Evolutionary conservation across 2,329 filamentous ascomycete genomes (phyloP).

Genomic region (Talaromyces sp.): DNA sequence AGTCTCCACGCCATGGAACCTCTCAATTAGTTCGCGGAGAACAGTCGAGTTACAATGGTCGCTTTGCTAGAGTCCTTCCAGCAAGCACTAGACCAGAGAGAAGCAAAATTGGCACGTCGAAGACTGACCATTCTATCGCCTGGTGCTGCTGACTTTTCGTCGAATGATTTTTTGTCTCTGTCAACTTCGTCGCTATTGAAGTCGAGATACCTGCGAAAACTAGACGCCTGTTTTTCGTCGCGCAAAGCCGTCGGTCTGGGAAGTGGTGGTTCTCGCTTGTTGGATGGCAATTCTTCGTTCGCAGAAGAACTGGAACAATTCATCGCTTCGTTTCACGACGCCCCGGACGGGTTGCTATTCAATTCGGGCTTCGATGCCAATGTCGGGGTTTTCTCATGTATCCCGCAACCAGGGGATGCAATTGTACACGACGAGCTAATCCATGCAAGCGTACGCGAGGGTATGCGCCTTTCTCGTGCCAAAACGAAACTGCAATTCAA

Average conservation of each 20-base stretch:
- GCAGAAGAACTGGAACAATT: slow-evolving; percentile 55
- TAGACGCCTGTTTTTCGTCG: slow-evolving; percentile 1
- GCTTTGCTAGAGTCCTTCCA: slow-evolving; percentile 27
- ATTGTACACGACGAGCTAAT: slow-evolving; percentile 72
- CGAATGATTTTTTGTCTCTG: slow-evolving; percentile 63
- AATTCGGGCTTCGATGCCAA: slow-evolving; percentile 67
- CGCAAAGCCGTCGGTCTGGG: background rate
- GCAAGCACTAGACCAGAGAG: slow-evolving; percentile 34
- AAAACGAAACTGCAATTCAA: slow-evolving; percentile 39
- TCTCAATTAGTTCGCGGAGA: background rate
- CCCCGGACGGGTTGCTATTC: slow-evolving; percentile 55
- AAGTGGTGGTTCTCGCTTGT: slow-evolving; percentile 43
- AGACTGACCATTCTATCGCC: slow-evolving; percentile 43
- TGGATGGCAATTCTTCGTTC: slow-evolving; percentile 62
- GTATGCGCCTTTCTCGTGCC: slow-evolving; percentile 63
- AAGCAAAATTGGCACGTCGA: slow-evolving; percentile 42
- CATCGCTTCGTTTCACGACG: slow-evolving; percentile 58
- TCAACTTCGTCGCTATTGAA: slow-evolving; percentile 23
- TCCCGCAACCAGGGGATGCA: slow-evolving; percentile 57
- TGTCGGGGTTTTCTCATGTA: slow-evolving; percentile 56
- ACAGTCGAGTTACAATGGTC: slow-evolving; percentile 4
- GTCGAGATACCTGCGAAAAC: slow-evolving; percentile 2
- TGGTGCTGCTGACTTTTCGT: slow-evolving; percentile 55
- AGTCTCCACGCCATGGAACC: background rate
- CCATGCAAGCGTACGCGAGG: slow-evolving; percentile 75